These are phyloP conservation scores for Yamadazyma insecticola DNA, from an alignment of 805 yeast species.

Conservation along the genomic window DNA sequence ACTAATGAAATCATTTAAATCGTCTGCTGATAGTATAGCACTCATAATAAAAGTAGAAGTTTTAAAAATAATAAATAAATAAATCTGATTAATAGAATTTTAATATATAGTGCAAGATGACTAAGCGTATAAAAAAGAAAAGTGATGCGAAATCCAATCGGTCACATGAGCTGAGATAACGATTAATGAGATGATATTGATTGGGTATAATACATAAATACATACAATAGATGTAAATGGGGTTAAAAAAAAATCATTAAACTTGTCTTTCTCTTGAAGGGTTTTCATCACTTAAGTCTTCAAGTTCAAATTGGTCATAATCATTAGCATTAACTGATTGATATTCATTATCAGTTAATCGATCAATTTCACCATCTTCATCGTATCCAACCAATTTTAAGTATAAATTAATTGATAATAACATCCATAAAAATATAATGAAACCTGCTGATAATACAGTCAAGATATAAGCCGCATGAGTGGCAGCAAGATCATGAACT, in stretches of 20 bases:
- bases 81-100: too few species aligned
- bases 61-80: too few species aligned
- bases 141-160: too few species aligned
- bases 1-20: conserved; percentile 87
- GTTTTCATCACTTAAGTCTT: conserved; percentile 26
- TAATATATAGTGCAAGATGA: too few species aligned
- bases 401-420: conserved; percentile 57
- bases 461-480: conserved; percentile 78
- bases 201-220: too few species aligned
- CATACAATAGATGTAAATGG: too few species aligned
- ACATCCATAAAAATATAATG: conserved; percentile 61
- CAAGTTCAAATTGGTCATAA: conserved; percentile 33
- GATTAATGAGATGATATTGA: too few species aligned
- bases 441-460: conserved; percentile 70
- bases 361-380: conserved; percentile 30
- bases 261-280: too few species aligned
- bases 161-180: too few species aligned
- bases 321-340: conserved; percentile 13
- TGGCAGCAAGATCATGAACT: conserved; percentile 72
- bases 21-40: conserved; percentile 82
- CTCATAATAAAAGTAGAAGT: conserved; percentile 63
- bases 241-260: too few species aligned
- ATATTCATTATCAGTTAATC: conserved; percentile 9
- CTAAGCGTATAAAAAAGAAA: too few species aligned
- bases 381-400: conserved; percentile 40